Evolutionary conservation across 2,329 filamentous ascomycete species (phyloP).

Genomic region (Aureobasidium sp.): DNA sequence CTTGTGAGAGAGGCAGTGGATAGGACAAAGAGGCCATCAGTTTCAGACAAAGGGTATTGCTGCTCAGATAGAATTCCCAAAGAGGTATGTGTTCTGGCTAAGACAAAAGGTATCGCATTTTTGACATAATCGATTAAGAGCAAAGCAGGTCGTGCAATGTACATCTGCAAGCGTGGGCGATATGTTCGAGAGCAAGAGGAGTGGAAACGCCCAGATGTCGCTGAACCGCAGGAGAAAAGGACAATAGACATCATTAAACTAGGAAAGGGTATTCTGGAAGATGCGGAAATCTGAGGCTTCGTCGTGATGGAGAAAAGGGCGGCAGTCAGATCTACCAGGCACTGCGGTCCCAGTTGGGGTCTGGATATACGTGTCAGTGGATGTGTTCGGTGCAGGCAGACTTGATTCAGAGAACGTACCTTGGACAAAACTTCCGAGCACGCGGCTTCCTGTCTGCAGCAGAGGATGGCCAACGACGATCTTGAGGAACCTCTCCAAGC

Average conservation of each 20-base stretch:
- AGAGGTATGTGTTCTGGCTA: neutral
- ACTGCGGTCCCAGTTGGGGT: conserved; percentile 86
- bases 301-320: neutral
- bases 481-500: conserved; percentile 90
- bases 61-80: no score
- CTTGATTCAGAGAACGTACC: conserved; percentile 47
- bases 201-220: conserved; percentile 13
- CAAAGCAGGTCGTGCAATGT: neutral
- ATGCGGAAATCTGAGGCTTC: neutral
- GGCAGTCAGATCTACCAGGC: conserved; percentile 54
- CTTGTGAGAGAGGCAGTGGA: neutral
- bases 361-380: conserved; percentile 34
- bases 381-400: neutral
- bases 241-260: neutral
- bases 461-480: conserved; percentile 96
- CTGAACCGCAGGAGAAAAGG: conserved; percentile 16
- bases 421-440: conserved; percentile 92
- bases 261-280: conserved; percentile 5
- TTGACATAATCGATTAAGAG: neutral
- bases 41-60: neutral
- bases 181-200: conserved; percentile 4
- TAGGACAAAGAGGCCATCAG: neutral
- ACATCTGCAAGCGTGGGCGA: neutral
- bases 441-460: conserved; percentile 95
- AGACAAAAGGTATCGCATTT: neutral